phyloP scores from a whole-genome alignment of 2,329 filamentous ascomycete species.

The Beauveria scarabaeidicola region DNA sequence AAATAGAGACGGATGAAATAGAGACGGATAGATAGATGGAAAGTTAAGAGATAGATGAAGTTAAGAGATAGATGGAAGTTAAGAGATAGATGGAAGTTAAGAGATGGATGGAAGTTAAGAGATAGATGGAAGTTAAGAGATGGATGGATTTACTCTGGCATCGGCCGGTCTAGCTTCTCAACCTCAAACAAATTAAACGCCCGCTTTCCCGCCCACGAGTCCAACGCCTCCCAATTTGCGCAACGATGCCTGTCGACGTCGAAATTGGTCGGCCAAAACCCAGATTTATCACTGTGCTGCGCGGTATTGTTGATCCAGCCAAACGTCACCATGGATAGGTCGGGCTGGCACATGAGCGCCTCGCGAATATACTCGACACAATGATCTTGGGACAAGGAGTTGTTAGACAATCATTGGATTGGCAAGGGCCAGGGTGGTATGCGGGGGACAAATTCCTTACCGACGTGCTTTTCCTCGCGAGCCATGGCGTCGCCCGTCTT shows the following conservation, averaged over 20 bases:
- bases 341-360: constrained; percentile 5
- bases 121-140: no score
- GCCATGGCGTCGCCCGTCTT: background rate
- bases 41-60: no score
- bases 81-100: no score
- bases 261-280: background rate
- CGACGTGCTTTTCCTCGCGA: background rate
- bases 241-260: background rate
- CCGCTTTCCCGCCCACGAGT: background rate
- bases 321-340: constrained; percentile 5
- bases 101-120: no score
- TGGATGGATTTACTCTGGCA: background rate
- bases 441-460: background rate
- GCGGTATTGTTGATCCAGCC: constrained; percentile 8
- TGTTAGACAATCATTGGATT: no score
- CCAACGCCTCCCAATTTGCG: constrained; percentile 5
- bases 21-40: no score
- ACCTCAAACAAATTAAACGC: background rate
- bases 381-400: background rate
- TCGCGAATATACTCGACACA: constrained; percentile 7
- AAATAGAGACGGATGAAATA: no score
- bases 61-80: no score
- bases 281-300: constrained; percentile 1
- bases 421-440: no score
- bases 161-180: background rate